These are phyloP conservation scores for Penicillium subrubescens DNA, from an alignment of 495 filamentous ascomycete genomes.

Conservation along the genomic window DNA sequence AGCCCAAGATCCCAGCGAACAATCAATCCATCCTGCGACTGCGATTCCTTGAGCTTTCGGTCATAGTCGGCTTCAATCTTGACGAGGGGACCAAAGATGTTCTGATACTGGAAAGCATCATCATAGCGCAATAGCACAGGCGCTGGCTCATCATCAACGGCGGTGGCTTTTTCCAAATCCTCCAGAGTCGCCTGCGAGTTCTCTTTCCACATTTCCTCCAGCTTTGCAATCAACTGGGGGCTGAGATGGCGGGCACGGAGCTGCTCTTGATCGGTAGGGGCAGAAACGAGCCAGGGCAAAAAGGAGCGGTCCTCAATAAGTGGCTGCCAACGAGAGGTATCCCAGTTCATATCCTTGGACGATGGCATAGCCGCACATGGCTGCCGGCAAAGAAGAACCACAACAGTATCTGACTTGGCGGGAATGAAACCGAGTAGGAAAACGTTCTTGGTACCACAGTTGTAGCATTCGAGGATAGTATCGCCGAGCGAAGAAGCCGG, in stretches of 20 bases:
- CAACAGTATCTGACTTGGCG: constrained; percentile 98
- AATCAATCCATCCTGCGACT: constrained; percentile 90
- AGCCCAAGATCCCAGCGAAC: constrained; percentile 96
- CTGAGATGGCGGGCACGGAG: constrained; percentile 91
- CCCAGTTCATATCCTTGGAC: constrained; percentile 99
- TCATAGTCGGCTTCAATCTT: constrained; percentile 99
- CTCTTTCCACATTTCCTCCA: constrained; percentile 99
- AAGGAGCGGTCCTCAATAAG: constrained; percentile 97
- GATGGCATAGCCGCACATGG: constrained; percentile 93
- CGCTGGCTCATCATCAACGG: constrained; percentile 92
- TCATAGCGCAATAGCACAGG: constrained; percentile 94
- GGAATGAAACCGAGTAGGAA: constrained; percentile 99
- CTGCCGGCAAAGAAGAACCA: constrained; percentile 94
- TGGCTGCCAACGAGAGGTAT: constrained; percentile 96
- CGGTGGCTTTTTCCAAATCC: constrained; percentile 90
- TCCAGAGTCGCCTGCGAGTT: constrained; percentile 85
- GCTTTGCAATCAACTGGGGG: constrained; percentile 92
- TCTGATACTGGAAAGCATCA: constrained; percentile 98
- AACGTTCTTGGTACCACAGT: constrained; percentile 98
- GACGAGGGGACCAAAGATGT: constrained; percentile 95
- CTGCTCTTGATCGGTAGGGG: constrained; percentile 92
- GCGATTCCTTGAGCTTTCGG: constrained; percentile 96
- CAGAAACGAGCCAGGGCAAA: constrained; percentile 86
- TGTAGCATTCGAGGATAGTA: constrained; percentile 98
- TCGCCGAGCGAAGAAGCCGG: constrained; percentile 94